A percentile compares a stretch with the other conserved stretches of the same genome.
These are phyloP conservation scores for Aspergillus avenaceus DNA, from an alignment of 495 filamentous ascomycete genomes.

Conservation along the genomic window DNA sequence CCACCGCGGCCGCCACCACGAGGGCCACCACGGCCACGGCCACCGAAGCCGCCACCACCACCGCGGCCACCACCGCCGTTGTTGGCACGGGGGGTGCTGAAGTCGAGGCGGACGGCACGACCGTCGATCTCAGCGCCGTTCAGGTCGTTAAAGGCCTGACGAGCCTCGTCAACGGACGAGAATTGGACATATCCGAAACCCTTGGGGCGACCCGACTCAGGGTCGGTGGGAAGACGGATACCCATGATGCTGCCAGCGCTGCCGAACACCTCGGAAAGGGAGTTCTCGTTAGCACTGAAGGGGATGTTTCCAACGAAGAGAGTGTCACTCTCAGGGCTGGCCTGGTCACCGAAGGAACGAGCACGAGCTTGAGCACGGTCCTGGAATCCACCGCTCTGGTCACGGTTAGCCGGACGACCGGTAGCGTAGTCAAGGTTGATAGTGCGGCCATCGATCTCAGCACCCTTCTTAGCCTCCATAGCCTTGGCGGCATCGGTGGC, in stretches of 20 bases:
- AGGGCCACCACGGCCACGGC: constrained; percentile 51
- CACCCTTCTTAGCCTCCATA: constrained; percentile 72
- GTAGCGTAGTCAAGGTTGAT: constrained; percentile 88
- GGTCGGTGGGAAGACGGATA: constrained; percentile 86
- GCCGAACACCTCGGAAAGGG: constrained; percentile 70
- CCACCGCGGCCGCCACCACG: constrained; percentile 50
- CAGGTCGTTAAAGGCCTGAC: constrained; percentile 67
- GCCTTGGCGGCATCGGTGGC: constrained; percentile 70
- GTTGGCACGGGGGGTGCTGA: constrained; percentile 70
- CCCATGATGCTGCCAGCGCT: constrained; percentile 65
- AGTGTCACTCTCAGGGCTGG: constrained; percentile 73
- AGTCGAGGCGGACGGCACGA: constrained; percentile 85
- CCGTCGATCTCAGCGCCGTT: constrained; percentile 73
- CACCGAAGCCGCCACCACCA: constrained; percentile 48
- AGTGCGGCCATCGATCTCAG: constrained; percentile 76
- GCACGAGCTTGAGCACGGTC: constrained; percentile 67
- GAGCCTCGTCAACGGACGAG: constrained; percentile 79
- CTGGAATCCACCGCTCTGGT: constrained; percentile 45
- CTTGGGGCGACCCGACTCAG: constrained; percentile 81
- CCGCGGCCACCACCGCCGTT: constrained; percentile 49
- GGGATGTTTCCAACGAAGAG: constrained; percentile 91
- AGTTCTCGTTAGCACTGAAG: constrained; percentile 77
- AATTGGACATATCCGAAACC: constrained; percentile 94
- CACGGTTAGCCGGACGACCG: constrained; percentile 52
- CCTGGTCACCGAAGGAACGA: constrained; percentile 72